phyloP scores from a whole-genome alignment of 176 grass and related monocot genomes.

The Oryza punctata region DNA sequence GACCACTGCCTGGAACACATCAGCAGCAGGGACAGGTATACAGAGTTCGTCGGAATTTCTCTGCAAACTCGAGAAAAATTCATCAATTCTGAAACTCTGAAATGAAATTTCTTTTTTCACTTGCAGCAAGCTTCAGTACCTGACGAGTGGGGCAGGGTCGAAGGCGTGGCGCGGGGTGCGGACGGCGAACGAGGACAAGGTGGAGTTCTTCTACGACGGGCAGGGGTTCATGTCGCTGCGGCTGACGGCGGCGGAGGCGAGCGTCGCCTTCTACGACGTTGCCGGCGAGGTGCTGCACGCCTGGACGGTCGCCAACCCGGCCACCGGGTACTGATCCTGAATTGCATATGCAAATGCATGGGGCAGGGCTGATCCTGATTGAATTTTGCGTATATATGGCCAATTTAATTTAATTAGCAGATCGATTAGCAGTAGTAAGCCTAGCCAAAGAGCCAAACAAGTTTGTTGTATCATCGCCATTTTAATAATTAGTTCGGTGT shows the following conservation, averaged over 20 bases:
- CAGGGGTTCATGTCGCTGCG: conserved; percentile 72
- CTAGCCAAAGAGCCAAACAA: too few relatives aligned
- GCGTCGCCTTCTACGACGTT: conserved; percentile 47
- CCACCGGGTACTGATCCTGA: neutral
- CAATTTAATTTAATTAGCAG: too few relatives aligned
- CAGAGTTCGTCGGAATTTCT: too few relatives aligned
- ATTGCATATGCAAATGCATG: too few relatives aligned
- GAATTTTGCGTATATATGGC: too few relatives aligned
- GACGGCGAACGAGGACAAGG: conserved; percentile 40
- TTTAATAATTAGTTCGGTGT: too few relatives aligned
- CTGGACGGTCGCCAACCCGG: conserved; percentile 47
- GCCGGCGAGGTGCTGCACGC: conserved; percentile 41
- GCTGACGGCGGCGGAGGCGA: conserved; percentile 24
- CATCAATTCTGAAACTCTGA: neutral
- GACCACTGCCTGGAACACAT: conserved; percentile 79
- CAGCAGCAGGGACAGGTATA: conserved; percentile 84
- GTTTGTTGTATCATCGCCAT: too few relatives aligned
- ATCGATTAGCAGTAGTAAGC: too few relatives aligned
- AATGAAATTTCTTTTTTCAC: too few relatives aligned
- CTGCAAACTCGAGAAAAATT: neutral
- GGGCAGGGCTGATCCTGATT: too few relatives aligned
- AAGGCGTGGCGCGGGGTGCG: conserved; percentile 68
- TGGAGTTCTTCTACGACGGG: conserved; percentile 75
- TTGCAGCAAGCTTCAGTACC: conserved; percentile 54
- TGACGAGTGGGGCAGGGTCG: conserved; percentile 69